Base-by-base conservation (phyloP, 179 eudicot species). In the Carnegiea gigantea region DNA sequence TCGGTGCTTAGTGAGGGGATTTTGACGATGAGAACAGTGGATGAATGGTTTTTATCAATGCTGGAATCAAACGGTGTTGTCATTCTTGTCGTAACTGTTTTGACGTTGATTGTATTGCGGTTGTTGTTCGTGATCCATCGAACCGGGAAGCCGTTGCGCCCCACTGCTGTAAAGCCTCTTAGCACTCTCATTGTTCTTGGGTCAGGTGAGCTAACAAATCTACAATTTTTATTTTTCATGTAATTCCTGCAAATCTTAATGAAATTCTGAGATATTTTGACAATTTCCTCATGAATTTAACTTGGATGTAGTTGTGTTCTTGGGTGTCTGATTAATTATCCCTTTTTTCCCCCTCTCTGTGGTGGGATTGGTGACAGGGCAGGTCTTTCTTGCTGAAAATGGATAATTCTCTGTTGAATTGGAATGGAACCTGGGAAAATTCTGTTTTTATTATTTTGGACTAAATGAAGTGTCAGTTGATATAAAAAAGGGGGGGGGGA, bases 181-280 rank as follows among this genome's bases (percentile, higher is more conserved):
- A 92, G 92, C 78, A 94, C 98, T 20, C 95, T 95, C 36, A 86
- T 94, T 82, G 93, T 94, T 86, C 91, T 95, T 68, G 99, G 99
- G 81, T 95, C 98, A 88, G 99, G 98, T 95, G 9, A 73, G 89
- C 26, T 70, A 9, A 51, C 43, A 68, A 3, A 38, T 70, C 76
- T 13, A 13, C 13, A 4, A 8, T 28, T 44, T 9, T 15, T 62
- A 12, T 75, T 21, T 54, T 62, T 9, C 13, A 24, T 62, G 13
- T 23, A 7, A 24, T 62, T 23, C 30, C 30, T 21, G 2, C 68
- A 9, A 62, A 62, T 1, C 23, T 20, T n/a, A 9, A 28, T 62
- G 30, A 67, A 67, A 26, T 67, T 67, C 28, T 26, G 18, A 13
- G 1, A n/a, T 67, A 30, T 17, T 38, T 9, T 67, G 20, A 10